Evolutionary conservation across 2,329 filamentous ascomycete genomes (phyloP).

Genomic region (Pseudogymnoascus sp.): DNA sequence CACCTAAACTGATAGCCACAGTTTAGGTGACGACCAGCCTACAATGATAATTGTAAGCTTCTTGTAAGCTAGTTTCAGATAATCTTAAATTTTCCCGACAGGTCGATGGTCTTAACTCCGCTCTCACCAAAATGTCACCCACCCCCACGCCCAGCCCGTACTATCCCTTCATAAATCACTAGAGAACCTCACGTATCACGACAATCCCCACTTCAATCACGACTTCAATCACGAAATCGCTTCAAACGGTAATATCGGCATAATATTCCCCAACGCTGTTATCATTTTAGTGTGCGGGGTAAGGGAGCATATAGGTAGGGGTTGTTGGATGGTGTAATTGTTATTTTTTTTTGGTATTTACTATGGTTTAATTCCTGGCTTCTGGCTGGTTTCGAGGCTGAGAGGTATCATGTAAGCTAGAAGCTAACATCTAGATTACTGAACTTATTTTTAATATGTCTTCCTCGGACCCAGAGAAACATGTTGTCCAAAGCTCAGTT

Average conservation of each 20-base stretch:
- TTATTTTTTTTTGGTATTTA: neutral
- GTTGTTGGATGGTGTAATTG: neutral
- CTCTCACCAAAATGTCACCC: neutral
- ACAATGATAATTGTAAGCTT: neutral
- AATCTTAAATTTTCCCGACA: neutral
- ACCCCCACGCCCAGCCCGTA: neutral
- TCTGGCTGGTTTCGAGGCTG: neutral
- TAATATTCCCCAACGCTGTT: conserved; percentile 10
- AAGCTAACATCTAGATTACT: conserved; percentile 10
- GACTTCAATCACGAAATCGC: conserved; percentile 23
- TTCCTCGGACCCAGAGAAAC: conserved; percentile 18
- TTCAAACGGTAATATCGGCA: conserved; percentile 15
- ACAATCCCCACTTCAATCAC: conserved; percentile 13
- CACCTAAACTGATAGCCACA: too few relatives aligned
- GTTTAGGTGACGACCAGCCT: neutral
- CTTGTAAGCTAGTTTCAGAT: neutral
- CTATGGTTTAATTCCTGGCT: neutral
- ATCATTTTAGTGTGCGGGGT: neutral
- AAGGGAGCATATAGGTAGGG: neutral
- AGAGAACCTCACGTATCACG: neutral
- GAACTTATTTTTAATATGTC: conserved; percentile 10
- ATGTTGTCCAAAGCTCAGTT: conserved; percentile 9
- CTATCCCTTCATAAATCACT: neutral
- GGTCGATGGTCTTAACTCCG: neutral
- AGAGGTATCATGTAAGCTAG: conserved; percentile 5